Conservation (phyloP, 2,329 filamentous ascomycete species). For the Graphium sp. region DNA sequence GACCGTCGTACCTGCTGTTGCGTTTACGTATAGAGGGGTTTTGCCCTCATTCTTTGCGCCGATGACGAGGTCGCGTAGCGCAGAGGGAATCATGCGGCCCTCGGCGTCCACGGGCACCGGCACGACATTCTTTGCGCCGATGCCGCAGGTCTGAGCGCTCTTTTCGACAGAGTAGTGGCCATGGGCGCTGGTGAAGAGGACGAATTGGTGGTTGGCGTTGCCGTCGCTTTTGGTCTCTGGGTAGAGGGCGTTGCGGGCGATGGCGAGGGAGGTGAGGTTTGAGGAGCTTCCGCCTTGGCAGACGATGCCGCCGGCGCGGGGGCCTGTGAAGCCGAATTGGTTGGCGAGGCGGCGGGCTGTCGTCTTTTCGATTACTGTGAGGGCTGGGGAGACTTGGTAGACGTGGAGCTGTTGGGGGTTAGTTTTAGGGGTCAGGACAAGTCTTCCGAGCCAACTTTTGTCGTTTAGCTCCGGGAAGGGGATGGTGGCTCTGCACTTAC, state of each 20-base stretch:
- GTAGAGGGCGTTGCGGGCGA: slow-evolving; percentile 75
- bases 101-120: slow-evolving; percentile 53
- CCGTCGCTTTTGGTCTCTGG: slow-evolving; percentile 62
- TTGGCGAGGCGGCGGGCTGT: slow-evolving; percentile 57
- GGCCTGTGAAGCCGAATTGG: slow-evolving; percentile 60
- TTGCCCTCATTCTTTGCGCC: slow-evolving; percentile 48
- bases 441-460: not conserved
- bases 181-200: slow-evolving; percentile 75
- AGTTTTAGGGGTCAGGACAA: slow-evolving; percentile 1
- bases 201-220: slow-evolving; percentile 48
- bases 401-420: slow-evolving; percentile 55
- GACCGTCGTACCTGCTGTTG: slow-evolving; percentile 89
- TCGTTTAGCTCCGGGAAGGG: not conserved
- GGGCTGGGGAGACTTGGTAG: slow-evolving; percentile 79
- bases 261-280: slow-evolving; percentile 70
- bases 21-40: slow-evolving; percentile 88
- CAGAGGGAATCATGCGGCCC: slow-evolving; percentile 54
- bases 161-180: slow-evolving; percentile 94
- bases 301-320: slow-evolving; percentile 55
- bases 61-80: slow-evolving; percentile 45
- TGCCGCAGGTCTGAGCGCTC: slow-evolving; percentile 76
- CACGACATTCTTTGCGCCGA: slow-evolving; percentile 61
- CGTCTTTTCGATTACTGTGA: slow-evolving; percentile 76
- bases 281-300: slow-evolving; percentile 73
- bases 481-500: slow-evolving; percentile 20